These are phyloP conservation scores for Gastroboletus turbinatus DNA, from an alignment of 1,284 basidiomycete species.

Conservation along the genomic window DNA sequence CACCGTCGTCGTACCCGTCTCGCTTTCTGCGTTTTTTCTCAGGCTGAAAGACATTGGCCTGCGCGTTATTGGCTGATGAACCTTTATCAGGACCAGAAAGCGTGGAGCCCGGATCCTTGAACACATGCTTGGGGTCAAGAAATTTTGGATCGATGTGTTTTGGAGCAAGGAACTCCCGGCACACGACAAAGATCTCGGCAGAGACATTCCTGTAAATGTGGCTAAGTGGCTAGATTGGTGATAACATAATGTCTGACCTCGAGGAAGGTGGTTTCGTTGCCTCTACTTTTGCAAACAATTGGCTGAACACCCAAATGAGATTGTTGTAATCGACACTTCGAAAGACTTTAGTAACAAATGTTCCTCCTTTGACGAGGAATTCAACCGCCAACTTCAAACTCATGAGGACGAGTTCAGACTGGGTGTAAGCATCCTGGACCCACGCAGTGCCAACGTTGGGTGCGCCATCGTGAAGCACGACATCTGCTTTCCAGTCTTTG, in stretches of 20 bases:
- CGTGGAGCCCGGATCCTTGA: conserved; percentile 82
- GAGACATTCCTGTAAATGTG: conserved; percentile 82
- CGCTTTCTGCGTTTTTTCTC: conserved; percentile 94
- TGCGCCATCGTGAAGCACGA: conserved; percentile 99
- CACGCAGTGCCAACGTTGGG: conserved; percentile 99
- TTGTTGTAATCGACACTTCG: conserved; percentile 98
- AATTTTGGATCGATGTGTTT: conserved; percentile 98
- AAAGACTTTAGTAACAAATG: conserved; percentile 99
- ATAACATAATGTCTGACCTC: conserved; percentile 51
- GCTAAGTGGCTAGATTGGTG: conserved; percentile 1
- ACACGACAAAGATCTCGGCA: conserved; percentile 99
- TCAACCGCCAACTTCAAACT: conserved; percentile 96
- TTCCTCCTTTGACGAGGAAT: conserved; percentile 91
- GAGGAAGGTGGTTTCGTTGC: conserved; percentile 99
- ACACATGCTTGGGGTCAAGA: conserved; percentile 96
- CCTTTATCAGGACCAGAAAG: conserved; percentile 51
- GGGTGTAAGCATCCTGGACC: conserved; percentile 98
- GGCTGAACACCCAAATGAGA: conserved; percentile 98
- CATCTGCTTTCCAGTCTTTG: conserved; percentile 99
- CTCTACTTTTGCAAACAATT: conserved; percentile 95
- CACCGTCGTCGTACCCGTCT: conserved; percentile 95
- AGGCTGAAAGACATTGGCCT: conserved; percentile 94
- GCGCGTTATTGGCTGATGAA: conserved; percentile 56
- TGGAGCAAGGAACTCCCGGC: conserved; percentile 92
- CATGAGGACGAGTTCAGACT: conserved; percentile 96